phyloP scores from a whole-genome alignment of 208 protist species.

The Crithidia mellificae region DNA sequence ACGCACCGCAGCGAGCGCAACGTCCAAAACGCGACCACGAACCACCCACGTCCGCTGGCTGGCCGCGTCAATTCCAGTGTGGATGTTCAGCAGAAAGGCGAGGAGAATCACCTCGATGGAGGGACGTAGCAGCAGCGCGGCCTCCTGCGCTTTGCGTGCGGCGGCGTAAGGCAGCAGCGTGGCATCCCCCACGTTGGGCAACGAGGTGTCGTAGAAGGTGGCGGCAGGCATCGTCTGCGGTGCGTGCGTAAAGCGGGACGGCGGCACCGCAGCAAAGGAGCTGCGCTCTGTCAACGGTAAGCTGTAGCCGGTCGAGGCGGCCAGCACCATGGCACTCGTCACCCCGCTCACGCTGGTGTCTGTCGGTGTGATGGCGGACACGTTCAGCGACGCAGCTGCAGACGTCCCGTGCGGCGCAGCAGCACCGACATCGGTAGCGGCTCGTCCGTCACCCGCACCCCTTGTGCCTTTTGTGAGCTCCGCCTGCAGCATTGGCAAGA shows the following conservation, averaged over 20 bases:
- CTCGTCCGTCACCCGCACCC: neutral
- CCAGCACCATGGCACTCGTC: constrained; percentile 19
- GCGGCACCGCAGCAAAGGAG: neutral
- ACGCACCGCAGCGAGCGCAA: constrained; percentile 36
- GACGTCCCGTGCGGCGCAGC: neutral
- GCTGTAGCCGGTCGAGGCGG: constrained; percentile 9
- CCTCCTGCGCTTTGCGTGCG: constrained; percentile 34
- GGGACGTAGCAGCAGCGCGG: constrained; percentile 45
- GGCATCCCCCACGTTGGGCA: neutral
- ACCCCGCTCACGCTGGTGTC: neutral
- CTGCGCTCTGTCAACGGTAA: neutral
- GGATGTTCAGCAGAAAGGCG: constrained; percentile 53
- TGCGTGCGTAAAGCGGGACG: neutral
- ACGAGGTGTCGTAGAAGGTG: neutral
- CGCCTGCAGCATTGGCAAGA: constrained; percentile 45
- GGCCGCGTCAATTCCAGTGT: constrained; percentile 23
- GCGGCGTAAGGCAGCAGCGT: constrained; percentile 38
- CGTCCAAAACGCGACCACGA: constrained; percentile 23
- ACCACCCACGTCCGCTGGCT: constrained; percentile 45
- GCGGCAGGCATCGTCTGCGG: neutral
- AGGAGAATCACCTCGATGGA: constrained; percentile 57
- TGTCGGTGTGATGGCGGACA: constrained; percentile 29
- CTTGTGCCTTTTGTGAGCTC: constrained; percentile 29
- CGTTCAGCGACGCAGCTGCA: constrained; percentile 12
- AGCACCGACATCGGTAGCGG: neutral